phyloP scores from a whole-genome alignment of 257 asterid species.

The Gentiana straminea region DNA sequence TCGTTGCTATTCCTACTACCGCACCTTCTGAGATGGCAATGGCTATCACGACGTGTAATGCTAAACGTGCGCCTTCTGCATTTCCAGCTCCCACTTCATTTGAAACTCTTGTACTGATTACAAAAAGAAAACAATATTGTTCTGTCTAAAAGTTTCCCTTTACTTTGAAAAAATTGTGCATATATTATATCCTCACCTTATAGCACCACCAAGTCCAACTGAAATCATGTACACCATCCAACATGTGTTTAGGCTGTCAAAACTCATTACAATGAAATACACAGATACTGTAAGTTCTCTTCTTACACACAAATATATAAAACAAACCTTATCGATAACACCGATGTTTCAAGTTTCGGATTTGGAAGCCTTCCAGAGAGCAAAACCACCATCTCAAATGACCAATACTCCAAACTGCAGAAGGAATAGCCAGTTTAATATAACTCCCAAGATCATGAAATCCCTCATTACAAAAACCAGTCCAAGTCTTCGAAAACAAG shows the following conservation, averaged over 20 bases:
- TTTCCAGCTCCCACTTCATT: slow-evolving; percentile 64
- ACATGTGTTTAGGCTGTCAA: slow-evolving; percentile 56
- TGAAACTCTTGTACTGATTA: slow-evolving; percentile 55
- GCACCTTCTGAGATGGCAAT: slow-evolving; percentile 44
- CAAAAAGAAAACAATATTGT: not conserved
- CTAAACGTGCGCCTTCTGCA: slow-evolving; percentile 38
- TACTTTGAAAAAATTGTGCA: not conserved
- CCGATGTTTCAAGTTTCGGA: slow-evolving; percentile 65
- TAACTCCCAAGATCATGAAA: slow-evolving; percentile 21
- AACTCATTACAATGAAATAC: slow-evolving; percentile 1
- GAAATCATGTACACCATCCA: slow-evolving; percentile 73
- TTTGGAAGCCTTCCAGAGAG: slow-evolving; percentile 64
- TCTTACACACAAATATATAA: not conserved
- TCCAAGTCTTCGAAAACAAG: slow-evolving; percentile 31
- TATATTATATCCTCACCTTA: slow-evolving; percentile 32
- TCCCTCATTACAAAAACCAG: slow-evolving; percentile 49
- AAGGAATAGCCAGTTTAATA: slow-evolving; percentile 53
- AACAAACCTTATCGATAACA: slow-evolving; percentile 51
- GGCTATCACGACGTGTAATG: slow-evolving; percentile 32
- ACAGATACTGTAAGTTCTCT: not conserved
- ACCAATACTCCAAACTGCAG: slow-evolving; percentile 68
- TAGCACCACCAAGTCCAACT: slow-evolving; percentile 68
- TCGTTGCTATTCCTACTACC: slow-evolving; percentile 25
- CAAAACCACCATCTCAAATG: slow-evolving; percentile 66
- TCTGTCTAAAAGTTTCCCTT: too few species aligned